A percentile compares a stretch with the other conserved stretches of the same genome.
Evolutionary conservation across 352 stramenopile genomes (phyloP).

Genomic region (Thalassiosira livingstoniorum): DNA sequence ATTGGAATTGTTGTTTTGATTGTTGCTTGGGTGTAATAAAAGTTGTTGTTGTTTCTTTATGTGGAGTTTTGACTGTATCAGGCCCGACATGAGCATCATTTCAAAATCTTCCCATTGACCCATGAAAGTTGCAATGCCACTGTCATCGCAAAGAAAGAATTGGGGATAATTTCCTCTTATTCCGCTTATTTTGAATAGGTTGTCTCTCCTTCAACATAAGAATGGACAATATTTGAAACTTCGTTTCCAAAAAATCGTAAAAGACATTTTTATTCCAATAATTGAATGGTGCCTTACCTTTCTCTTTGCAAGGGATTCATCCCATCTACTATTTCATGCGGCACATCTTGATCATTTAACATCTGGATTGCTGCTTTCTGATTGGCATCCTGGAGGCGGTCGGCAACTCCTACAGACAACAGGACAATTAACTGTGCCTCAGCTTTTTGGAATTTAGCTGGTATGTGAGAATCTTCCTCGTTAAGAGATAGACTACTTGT

Average conservation of each 20-base stretch:
- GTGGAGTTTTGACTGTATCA: neutral
- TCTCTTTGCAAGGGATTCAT: neutral
- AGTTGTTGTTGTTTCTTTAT: neutral
- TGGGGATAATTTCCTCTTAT: neutral
- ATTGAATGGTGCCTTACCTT: too few relatives aligned
- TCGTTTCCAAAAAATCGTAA: neutral
- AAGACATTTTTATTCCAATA: too few relatives aligned
- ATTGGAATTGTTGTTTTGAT: neutral
- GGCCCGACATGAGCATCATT: neutral
- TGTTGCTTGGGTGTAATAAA: neutral
- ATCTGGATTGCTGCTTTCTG: neutral
- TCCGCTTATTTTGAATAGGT: neutral
- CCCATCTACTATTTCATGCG: neutral
- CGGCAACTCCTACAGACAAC: neutral
- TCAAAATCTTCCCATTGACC: conserved; percentile 1
- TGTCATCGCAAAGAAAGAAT: neutral
- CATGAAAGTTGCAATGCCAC: neutral
- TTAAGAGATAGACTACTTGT: too few relatives aligned
- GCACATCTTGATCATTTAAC: neutral
- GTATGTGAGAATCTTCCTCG: too few relatives aligned
- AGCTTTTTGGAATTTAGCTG: too few relatives aligned
- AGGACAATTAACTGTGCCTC: neutral
- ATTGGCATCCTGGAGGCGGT: neutral
- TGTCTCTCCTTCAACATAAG: neutral
- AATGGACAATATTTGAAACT: neutral